Base-by-base conservation (phyloP, 768 basidiomycete species). In the Nidularia sp. region DNA sequence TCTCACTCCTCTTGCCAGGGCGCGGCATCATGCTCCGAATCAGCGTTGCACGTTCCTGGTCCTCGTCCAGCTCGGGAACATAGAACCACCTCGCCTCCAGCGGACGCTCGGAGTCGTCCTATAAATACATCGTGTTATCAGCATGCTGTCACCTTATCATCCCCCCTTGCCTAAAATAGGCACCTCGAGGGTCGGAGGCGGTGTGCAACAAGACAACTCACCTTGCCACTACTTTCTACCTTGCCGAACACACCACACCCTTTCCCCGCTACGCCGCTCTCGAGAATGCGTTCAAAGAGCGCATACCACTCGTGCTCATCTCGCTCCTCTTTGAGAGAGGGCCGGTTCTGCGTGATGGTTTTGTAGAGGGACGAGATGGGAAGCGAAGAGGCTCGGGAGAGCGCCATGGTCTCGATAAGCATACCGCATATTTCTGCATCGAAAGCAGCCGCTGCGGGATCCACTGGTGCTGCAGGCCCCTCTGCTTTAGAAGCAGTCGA, bases 1-100 rank as follows among this genome's bases (percentile, higher is more conserved):
- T 91, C 67, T 82, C 86, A 45, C 70, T 83, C 50, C 89, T 70
- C 68, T 90, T 91, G 50, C 75, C 86, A 18, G 83, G 78, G 10
- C 86, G 80, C 1, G 86, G 86, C 86, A 88, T 88, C 74, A 88
- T 82, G 54, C 81, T 83, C 60, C 73, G 66, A 51, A 90, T 79
- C 53, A 89, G 66, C 57, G 71, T 64, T 32, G 87, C 87, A n/a
- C 88, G 75, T 51, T 89, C 88, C 57, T 73, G 72, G 62, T 90
- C 87, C 58, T 78, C 73, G 58, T 90, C 88, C 61, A 73, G 64
- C 60, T 89, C 87, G 0, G 88, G 83, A 5, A 86, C 79, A 60
- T 90, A 90, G 64, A 87, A 90, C 85, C 85, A 90, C 60, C 84
- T 78, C 15, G 79, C 77, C 60, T 84, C 84, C 52, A 84, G 61